Evolutionary conservation across 306 rosid species (phyloP).

Genomic region (Lathyrus sativus): DNA sequence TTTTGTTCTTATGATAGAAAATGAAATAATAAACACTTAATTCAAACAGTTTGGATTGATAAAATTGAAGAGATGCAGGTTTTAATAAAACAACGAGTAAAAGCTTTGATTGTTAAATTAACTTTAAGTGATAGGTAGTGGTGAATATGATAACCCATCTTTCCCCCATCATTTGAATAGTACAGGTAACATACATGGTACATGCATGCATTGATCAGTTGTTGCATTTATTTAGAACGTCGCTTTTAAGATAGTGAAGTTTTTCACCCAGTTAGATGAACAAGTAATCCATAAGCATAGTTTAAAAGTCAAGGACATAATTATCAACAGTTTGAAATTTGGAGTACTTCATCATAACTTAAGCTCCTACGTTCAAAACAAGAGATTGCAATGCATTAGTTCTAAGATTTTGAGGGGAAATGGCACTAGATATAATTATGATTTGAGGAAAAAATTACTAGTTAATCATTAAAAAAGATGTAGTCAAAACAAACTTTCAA

Average conservation of each 20-base stretch:
- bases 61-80: too few species aligned
- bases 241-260: neutral
- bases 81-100: too few species aligned
- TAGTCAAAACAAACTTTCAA: neutral
- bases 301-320: slow-evolving; percentile 24
- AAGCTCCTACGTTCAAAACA: neutral
- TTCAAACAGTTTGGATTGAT: too few species aligned
- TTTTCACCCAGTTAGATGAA: neutral
- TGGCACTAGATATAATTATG: slow-evolving; percentile 8
- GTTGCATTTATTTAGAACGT: neutral
- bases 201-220: slow-evolving; percentile 12
- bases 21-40: too few species aligned
- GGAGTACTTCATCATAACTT: slow-evolving; percentile 12
- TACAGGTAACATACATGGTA: neutral
- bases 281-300: slow-evolving; percentile 21
- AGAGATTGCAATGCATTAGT: neutral
- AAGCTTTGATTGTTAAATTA: too few species aligned
- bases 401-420: neutral
- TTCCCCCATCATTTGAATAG: neutral
- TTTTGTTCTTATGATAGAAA: too few species aligned
- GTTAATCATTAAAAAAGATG: neutral
- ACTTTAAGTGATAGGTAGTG: too few species aligned
- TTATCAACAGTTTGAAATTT: slow-evolving; percentile 18
- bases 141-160: too few species aligned
- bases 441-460: neutral